Base-by-base conservation (phyloP, 345 rosid genomes). In the Eucalyptus victrix region DNA sequence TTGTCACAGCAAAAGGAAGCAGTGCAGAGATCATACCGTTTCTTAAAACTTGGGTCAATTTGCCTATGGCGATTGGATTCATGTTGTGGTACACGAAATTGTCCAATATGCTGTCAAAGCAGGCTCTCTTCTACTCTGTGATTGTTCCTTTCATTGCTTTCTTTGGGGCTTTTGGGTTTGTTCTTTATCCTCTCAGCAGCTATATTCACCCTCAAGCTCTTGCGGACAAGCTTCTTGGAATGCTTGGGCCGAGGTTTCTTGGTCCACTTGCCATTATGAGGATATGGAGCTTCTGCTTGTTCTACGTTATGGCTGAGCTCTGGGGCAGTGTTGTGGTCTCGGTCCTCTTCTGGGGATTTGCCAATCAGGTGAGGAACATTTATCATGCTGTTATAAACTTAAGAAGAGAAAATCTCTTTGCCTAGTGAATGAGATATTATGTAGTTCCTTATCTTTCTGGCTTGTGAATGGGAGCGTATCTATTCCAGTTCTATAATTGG, bases 241-340 rank as follows among this genome's bases (percentile, higher is more conserved):
- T 88, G 4, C 98, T 97, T 53, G 99, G 99, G 34, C 99, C 99
- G 19, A 96, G 98, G 90, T 96, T 96, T 90, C 98, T 97, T 90
- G 99, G 99, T 89, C 99, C 99, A 24, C 95, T 97, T 69, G 99
- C 99, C 9, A 97, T 97, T 51, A 2, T 97, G 96, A 93, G 99
- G 95, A 97, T 96, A 92, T 97, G 99, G 99, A 94, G 95, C 88
- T 97, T 96, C 94, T 96, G 99, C 92, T 94, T 97, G 95, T 97
- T 97, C 93, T 97, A 97, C 94, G 99, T 97, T 90, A 97, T 97
- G 99, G 99, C 99, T 91, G 99, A 97, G 91, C 94, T 97, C 90
- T 97, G 99, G 99, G 99, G 99, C 50, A 97, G 99, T 56, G 99
- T 97, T 62, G 99, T 97, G 50, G 88, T 97, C 86, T 97, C 99